A percentile compares a stretch with the other conserved stretches of the same genome.
Evolutionary conservation across 805 yeast genomes (phyloP).

Genomic region (Saturnispora diversa): DNA sequence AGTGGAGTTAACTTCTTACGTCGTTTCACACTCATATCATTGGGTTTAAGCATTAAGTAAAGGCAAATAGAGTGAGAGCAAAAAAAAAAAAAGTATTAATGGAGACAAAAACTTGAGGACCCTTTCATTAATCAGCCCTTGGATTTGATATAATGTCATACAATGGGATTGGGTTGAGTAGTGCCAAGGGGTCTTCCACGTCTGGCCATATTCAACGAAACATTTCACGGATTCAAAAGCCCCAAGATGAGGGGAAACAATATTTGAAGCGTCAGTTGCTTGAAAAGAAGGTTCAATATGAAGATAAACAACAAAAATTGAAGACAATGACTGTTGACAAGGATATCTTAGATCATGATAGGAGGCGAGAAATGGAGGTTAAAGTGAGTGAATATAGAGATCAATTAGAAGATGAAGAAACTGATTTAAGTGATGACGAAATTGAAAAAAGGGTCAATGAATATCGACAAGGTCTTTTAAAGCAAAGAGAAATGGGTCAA

Average conservation of each 20-base stretch:
- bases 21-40: slow-evolving; percentile 4
- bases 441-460: slow-evolving; percentile 28
- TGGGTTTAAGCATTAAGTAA: too few species aligned
- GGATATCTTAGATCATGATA: slow-evolving; percentile 31
- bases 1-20: slow-evolving; percentile 54
- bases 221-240: slow-evolving; percentile 23
- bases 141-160: too few species aligned
- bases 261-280: slow-evolving; percentile 31
- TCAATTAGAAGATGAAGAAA: slow-evolving; percentile 39
- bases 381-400: slow-evolving; percentile 45
- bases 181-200: slow-evolving; percentile 56
- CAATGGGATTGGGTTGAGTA: slow-evolving; percentile 49
- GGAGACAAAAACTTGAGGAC: too few species aligned
- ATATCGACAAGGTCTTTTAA: slow-evolving; percentile 17
- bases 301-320: slow-evolving; percentile 12
- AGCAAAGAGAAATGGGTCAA: not conserved
- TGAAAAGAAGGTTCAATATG: slow-evolving; percentile 11
- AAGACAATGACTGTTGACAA: slow-evolving; percentile 18
- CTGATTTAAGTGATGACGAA: slow-evolving; percentile 30
- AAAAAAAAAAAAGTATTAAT: not conserved
- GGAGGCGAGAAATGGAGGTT: slow-evolving; percentile 35
- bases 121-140: too few species aligned
- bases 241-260: slow-evolving; percentile 30
- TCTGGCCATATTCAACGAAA: slow-evolving; percentile 53
- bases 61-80: too few species aligned